Conservation (phyloP, 345 rosid species). For the Erodium maritimum region DNA sequence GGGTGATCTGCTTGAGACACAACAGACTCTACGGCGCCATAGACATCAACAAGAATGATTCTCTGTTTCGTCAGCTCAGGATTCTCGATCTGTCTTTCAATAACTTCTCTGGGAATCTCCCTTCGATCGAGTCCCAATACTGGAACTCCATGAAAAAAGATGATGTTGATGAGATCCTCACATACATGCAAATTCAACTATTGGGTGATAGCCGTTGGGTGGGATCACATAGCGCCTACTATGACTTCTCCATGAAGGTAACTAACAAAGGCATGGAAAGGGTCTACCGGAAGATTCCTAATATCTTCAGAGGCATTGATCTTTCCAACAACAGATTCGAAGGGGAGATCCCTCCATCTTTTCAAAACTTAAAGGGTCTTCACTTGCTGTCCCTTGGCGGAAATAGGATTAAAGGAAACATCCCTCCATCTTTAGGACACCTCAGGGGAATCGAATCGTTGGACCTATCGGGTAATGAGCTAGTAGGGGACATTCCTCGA, state of each 20-base stretch:
- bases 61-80: slow-evolving; percentile 2
- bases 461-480: slow-evolving; percentile 9
- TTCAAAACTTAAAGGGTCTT: background rate
- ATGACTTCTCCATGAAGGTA: background rate
- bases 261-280: slow-evolving; percentile 1
- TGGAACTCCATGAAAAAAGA: slow-evolving; percentile 7
- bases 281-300: background rate
- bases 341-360: slow-evolving; percentile 3
- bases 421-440: background rate
- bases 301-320: slow-evolving; percentile 6
- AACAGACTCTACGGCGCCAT: slow-evolving; percentile 8
- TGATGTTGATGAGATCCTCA: background rate
- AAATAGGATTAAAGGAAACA: slow-evolving; percentile 1
- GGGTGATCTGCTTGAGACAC: slow-evolving; percentile 8
- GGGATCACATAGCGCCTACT: background rate
- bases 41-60: rapidly evolving
- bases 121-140: background rate
- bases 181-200: background rate
- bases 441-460: background rate
- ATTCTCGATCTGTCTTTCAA: background rate
- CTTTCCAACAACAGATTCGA: slow-evolving; percentile 4
- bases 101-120: background rate
- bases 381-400: background rate
- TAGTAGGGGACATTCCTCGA: slow-evolving; percentile 5
- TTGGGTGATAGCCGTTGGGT: background rate